These are phyloP conservation scores for Fraxinus albicans DNA, from an alignment of 305 asterid species.

Conservation along the genomic window DNA sequence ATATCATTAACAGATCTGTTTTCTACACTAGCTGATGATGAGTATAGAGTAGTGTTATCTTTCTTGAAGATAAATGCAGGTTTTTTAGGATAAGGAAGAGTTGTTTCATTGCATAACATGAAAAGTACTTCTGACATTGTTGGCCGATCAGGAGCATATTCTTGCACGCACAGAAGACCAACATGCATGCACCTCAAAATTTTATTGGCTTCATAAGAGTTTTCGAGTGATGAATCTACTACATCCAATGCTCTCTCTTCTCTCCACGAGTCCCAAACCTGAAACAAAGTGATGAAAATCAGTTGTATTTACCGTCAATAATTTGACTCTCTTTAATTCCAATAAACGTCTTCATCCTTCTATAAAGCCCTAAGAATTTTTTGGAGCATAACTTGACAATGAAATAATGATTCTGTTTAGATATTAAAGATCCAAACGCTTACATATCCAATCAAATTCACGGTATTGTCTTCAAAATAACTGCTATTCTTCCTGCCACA, in stretches of 20 bases:
- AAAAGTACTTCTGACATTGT: constrained; percentile 29
- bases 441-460: constrained; percentile 37
- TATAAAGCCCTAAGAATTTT: background rate
- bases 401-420: background rate
- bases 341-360: background rate
- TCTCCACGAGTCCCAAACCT: constrained; percentile 45
- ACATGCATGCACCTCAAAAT: constrained; percentile 33
- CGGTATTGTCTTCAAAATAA: constrained; percentile 8
- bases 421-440: constrained; percentile 13
- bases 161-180: constrained; percentile 40
- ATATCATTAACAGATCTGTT: constrained; percentile 13
- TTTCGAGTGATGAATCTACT: constrained; percentile 25
- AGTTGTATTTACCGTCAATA: background rate
- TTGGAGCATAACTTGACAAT: background rate
- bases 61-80: constrained; percentile 21
- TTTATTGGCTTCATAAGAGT: constrained; percentile 14
- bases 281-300: background rate
- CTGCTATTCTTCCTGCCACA: constrained; percentile 38
- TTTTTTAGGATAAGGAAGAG: constrained; percentile 21
- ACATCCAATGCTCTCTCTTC: constrained; percentile 25
- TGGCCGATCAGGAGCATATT: constrained; percentile 30
- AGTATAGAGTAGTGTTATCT: background rate
- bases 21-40: constrained; percentile 18
- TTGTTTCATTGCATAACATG: constrained; percentile 30
- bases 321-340: background rate